Evolutionary conservation across 164 flowering plant species (phyloP).

Genomic region (Sedum album): DNA sequence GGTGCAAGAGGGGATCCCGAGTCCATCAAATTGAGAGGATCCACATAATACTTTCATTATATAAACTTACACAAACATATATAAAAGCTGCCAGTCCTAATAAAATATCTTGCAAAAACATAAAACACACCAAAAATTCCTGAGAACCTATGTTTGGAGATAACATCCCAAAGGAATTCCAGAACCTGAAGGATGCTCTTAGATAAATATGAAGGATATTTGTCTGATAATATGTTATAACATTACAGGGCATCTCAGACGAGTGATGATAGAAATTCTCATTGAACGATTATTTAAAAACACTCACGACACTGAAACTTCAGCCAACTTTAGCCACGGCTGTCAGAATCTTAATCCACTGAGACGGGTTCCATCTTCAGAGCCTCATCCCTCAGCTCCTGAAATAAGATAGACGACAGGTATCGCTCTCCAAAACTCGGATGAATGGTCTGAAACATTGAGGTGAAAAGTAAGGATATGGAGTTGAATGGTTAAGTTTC

Average conservation of each 20-base stretch:
- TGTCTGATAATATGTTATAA: not conserved
- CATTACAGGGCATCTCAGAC: not conserved
- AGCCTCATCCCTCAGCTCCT: conserved; percentile 81
- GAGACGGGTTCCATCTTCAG: conserved; percentile 84
- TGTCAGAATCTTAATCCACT: conserved; percentile 45
- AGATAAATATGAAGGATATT: not conserved
- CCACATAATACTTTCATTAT: no score
- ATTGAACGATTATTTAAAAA: not conserved
- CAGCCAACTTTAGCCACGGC: not conserved
- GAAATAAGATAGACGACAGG: conserved; percentile 73
- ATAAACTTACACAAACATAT: no score
- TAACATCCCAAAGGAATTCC: no score
- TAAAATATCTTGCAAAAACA: no score
- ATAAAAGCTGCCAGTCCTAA: no score
- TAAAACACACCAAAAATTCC: no score
- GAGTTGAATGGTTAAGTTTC: not conserved
- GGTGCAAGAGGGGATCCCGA: no score
- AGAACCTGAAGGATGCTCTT: not conserved
- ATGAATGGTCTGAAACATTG: conserved; percentile 59
- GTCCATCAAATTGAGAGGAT: no score
- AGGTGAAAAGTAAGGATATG: not conserved
- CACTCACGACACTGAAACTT: not conserved
- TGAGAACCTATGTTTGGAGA: no score
- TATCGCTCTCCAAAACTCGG: conserved; percentile 95
- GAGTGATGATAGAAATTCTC: not conserved